Evolutionary conservation across 805 yeast species (phyloP).

Genomic region (Candida coleopterorum): DNA sequence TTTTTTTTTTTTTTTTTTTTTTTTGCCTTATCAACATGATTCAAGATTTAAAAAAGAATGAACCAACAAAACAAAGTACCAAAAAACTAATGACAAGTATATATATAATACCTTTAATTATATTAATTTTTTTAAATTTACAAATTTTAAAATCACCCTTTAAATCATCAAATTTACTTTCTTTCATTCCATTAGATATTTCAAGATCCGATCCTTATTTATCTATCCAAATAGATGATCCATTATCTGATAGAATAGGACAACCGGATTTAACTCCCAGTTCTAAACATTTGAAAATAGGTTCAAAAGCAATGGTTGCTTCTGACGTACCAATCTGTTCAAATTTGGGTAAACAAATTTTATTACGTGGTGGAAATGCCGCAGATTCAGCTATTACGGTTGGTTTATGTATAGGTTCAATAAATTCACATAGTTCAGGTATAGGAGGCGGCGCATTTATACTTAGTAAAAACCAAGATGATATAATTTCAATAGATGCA

Average conservation of each 20-base stretch:
- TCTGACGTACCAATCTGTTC: slow-evolving; percentile 65
- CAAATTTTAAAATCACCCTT: background rate
- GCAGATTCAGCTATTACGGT: slow-evolving; percentile 93
- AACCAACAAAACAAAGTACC: background rate
- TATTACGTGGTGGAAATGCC: slow-evolving; percentile 65
- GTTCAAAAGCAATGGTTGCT: slow-evolving; percentile 57
- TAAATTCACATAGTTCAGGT: slow-evolving; percentile 81
- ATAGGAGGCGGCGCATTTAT: slow-evolving; percentile 92
- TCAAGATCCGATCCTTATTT: slow-evolving; percentile 7
- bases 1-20: background rate
- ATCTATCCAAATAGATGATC: slow-evolving; percentile 10
- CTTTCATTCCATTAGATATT: slow-evolving; percentile 3
- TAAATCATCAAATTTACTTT: background rate
- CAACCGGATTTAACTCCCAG: slow-evolving; percentile 43
- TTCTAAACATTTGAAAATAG: slow-evolving; percentile 31
- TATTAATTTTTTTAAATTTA: background rate
- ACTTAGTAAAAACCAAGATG: slow-evolving; percentile 32
- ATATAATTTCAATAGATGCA: slow-evolving; percentile 69
- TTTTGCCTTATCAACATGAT: background rate
- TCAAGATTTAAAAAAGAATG: background rate
- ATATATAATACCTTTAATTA: background rate
- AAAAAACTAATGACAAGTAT: background rate
- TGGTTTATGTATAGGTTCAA: slow-evolving; percentile 80
- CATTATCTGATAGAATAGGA: slow-evolving; percentile 17
- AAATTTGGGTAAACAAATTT: slow-evolving; percentile 52